Percentiles rank a stretch among this genome's conserved stretches.
Evolutionary conservation across 208 protist species (phyloP).

Genomic region (Paratrypanosoma confusum): DNA sequence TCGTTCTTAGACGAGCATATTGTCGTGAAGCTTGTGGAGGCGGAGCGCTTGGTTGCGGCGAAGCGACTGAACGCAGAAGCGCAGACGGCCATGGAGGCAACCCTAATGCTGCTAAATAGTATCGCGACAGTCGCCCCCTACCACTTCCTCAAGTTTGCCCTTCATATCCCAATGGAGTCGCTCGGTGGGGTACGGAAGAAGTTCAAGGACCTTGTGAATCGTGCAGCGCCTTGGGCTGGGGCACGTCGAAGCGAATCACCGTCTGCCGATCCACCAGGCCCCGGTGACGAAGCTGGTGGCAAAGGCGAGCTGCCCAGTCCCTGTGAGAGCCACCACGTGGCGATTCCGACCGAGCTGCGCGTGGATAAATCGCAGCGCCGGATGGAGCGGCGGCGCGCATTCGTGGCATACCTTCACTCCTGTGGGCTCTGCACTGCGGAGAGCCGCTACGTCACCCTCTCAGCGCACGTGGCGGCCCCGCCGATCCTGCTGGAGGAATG

Average conservation of each 20-base stretch:
- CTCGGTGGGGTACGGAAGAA: conserved; percentile 8
- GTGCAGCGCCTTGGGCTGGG: no score
- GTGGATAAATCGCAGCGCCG: no score
- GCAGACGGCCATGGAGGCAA: conserved; percentile 36
- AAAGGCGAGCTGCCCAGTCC: no score
- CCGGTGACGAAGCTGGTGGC: no score
- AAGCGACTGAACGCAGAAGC: conserved; percentile 16
- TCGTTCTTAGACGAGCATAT: conserved; percentile 42
- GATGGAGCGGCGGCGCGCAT: no score
- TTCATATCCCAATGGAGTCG: conserved; percentile 8
- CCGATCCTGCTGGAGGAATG: conserved; percentile 28
- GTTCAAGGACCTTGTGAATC: no score
- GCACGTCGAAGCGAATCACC: no score
- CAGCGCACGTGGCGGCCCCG: conserved; percentile 12
- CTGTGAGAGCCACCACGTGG: no score
- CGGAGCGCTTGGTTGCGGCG: conserved; percentile 23
- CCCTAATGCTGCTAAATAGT: conserved; percentile 34
- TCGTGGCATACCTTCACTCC: no score
- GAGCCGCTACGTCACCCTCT: conserved; percentile 5
- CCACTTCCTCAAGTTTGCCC: conserved; percentile 33
- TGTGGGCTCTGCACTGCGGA: no score
- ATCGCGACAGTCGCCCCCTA: conserved; percentile 29
- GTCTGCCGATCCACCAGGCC: no score
- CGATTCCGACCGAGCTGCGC: no score
- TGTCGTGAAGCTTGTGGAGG: conserved; percentile 24